phyloP scores from a whole-genome alignment of 164 flowering plant species.

The Magnolia kwangsiensis region DNA sequence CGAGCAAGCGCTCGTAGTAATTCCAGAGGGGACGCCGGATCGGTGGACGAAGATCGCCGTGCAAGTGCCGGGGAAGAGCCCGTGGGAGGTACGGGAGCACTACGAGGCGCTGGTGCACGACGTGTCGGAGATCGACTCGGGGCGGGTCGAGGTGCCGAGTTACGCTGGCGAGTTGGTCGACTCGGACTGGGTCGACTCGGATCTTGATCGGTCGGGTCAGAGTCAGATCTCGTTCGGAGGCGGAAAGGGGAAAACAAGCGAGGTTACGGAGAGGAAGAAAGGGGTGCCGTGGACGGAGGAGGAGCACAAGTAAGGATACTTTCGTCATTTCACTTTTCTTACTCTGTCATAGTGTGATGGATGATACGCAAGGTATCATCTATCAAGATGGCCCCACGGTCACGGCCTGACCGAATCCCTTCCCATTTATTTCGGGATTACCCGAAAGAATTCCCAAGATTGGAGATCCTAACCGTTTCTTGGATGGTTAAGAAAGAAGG shows the following conservation, averaged over 20 bases:
- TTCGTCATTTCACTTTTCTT: not conserved
- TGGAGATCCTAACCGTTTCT: too few relatives aligned
- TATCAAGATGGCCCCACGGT: too few relatives aligned
- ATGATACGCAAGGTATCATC: too few relatives aligned
- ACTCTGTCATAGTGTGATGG: too few relatives aligned
- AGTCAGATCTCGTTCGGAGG: slow-evolving; percentile 41
- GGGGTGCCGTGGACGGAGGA: slow-evolving; percentile 81
- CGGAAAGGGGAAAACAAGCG: slow-evolving; percentile 11
- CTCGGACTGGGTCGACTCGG: slow-evolving; percentile 19
- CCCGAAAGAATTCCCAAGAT: too few relatives aligned
- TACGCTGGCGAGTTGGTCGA: slow-evolving; percentile 36
- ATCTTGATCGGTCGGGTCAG: not conserved
- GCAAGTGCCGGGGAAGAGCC: slow-evolving; percentile 44
- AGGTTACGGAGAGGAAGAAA: slow-evolving; percentile 55
- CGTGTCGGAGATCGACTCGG: slow-evolving; percentile 54
- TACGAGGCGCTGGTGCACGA: slow-evolving; percentile 52
- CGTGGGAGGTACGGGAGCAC: slow-evolving; percentile 45
- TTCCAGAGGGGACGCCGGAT: slow-evolving; percentile 38
- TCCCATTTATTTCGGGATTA: too few relatives aligned
- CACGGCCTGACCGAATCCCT: too few relatives aligned
- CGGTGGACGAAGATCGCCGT: slow-evolving; percentile 60
- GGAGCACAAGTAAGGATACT: slow-evolving; percentile 52
- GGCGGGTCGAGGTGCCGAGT: slow-evolving; percentile 45
- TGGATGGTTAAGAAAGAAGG: too few relatives aligned
- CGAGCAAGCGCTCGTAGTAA: slow-evolving; percentile 48